Evolutionary conservation across 306 rosid genomes (phyloP), one percentile per base, ranked within the genome.

Genomic region (Lagenaria siceraria): DNA sequence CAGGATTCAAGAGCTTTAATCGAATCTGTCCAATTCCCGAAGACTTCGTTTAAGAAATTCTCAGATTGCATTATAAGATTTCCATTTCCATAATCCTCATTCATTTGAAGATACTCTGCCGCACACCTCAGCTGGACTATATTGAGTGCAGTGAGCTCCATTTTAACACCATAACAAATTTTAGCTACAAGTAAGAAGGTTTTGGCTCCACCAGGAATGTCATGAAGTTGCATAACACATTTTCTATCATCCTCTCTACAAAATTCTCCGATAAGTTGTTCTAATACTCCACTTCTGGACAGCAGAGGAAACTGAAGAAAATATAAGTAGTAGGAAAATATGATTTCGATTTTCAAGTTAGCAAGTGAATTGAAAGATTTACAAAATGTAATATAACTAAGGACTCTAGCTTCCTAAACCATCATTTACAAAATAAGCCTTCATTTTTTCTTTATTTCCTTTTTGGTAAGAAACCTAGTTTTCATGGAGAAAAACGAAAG

Each of bases 131-230:
- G 87, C 51, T 79, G 60, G 65, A 87, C 96, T 42, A 90, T 86
- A 81, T 94, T 94, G 22, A 73, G 71, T 14, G 97, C 87, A 64
- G 82, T 90, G 80, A 94, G 80, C 82, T 94, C 94, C 80, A 91
- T 84, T 83, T 89, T 91, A 31, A 91, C 94, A 77, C 91, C 98
- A 65, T 94, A 94, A 69, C 98, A 94, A 79, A 94, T 91, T 81
- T 88, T 94, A 46, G 94, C 89, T 2, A 87, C 79, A 38, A 81
- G 87, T 79, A 87, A 60, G 61, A 94, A 91, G 33, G 86, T 80
- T 82, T 82, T 87, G 86, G 96, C 87, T 78, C 98, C 98, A 64
- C 98, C 98, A 8, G 97, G 97, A 35, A 94, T 61, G 78, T 89
- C 91, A 81, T 84, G 84, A 19, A 94, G 94, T 80, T 90, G 88